Evolutionary conservation across 441 rosid genomes (phyloP), one percentile per base, ranked within the genome.

Genomic region (Melastoma candidum): DNA sequence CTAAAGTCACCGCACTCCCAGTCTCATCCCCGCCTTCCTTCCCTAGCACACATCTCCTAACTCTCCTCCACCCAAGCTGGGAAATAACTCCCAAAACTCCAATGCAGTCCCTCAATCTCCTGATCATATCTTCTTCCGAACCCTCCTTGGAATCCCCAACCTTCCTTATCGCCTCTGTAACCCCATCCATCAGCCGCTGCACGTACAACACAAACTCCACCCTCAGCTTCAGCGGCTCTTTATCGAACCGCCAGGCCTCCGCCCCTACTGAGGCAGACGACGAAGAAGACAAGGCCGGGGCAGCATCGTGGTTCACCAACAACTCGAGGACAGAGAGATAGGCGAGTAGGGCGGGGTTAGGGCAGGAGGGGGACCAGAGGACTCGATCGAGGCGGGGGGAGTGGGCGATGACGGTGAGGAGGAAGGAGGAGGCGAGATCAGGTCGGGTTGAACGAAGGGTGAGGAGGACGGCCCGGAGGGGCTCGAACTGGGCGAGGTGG

Each of bases 401-500:
- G 69, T 70, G 75, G 44, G 95, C 76, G 22, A 93, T 86, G 61
- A 93, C 77, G 14, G 96, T 74, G 67, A 79, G 95, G 59, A 92
- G 92, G 49, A 92, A 63, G 22, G 83, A 59, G 52, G 66, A 71
- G 14, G 97, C 80, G 41, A 92, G 82, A 62, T 79, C 87, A 0
- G 90, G 86, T 60, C 70, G 73, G 56, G 79, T 77, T 53, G 79
- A 57, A 25, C 85, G 87, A 61, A 92, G 86, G 56, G 95, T 64
- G 36, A 74, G 76, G 12, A 92, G 75, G 48, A 74, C 68, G 51
- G 97, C 98, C 24, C 95, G 81, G 25, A 92, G 65, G 9, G 98
- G 86, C 85, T 88, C 98, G 80, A 85, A 88, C 50, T 92, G 98
- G 44, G 87, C 89, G 14, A 92, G 73, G 68, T 82, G 74, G 53